A percentile compares a stretch with the other conserved stretches of the same genome.
phyloP scores from a whole-genome alignment of 192 early-diverging fungal species.

The Coemansia sp. region DNA sequence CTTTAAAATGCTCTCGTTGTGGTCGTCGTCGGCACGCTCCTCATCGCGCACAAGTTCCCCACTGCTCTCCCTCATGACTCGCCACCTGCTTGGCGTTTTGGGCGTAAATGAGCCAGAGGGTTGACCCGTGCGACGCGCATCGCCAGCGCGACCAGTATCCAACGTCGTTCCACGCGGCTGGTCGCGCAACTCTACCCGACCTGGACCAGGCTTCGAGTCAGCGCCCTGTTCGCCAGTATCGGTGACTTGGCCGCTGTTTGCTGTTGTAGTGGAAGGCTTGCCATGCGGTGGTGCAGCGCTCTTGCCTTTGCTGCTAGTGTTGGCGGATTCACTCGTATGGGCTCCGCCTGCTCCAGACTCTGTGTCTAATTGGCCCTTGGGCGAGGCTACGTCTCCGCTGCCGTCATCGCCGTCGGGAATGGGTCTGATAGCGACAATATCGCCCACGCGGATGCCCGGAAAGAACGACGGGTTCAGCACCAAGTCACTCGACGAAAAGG shows the following conservation, averaged over 20 bases:
- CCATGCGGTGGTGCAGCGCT: neutral
- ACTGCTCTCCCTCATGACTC: neutral
- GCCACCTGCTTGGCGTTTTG: slow-evolving; percentile 11
- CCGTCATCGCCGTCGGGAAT: slow-evolving; percentile 21
- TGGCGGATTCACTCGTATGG: slow-evolving; percentile 13
- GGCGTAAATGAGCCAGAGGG: neutral
- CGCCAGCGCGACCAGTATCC: neutral
- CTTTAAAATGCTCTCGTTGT: slow-evolving; percentile 15
- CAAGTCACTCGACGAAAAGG: slow-evolving; percentile 40
- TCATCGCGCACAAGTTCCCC: neutral
- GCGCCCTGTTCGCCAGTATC: slow-evolving; percentile 3
- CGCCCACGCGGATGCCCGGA: slow-evolving; percentile 49
- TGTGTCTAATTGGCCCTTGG: slow-evolving; percentile 31
- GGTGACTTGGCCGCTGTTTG: neutral
- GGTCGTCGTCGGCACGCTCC: slow-evolving; percentile 11
- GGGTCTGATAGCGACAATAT: slow-evolving; percentile 48
- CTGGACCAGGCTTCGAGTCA: slow-evolving; percentile 1
- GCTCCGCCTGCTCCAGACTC: slow-evolving; percentile 5
- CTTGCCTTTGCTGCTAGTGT: neutral
- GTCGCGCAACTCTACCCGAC: slow-evolving; percentile 8
- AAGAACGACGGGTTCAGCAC: slow-evolving; percentile 52
- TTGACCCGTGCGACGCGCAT: neutral
- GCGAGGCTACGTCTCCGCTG: slow-evolving; percentile 24
- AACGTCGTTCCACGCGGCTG: neutral
- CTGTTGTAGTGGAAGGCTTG: slow-evolving; percentile 9